Evolutionary conservation across 1,284 basidiomycete species (phyloP), one percentile per base, ranked within the genome.

Genomic region (Stereum hirsutum): DNA sequence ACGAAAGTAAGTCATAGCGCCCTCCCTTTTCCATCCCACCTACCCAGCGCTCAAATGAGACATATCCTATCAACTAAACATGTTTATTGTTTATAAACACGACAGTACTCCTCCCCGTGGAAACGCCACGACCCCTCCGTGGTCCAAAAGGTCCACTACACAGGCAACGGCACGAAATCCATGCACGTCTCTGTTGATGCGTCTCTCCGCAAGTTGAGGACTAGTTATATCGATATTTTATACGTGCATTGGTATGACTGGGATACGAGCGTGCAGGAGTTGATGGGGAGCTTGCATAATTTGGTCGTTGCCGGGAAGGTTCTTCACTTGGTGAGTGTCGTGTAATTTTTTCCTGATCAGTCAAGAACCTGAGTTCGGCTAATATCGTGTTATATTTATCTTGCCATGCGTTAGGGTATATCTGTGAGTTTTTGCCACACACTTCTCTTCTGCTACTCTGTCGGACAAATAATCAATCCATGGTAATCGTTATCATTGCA

Each of bases 241-340:
- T 71, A 70, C 50, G 49, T 70, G 14, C 64, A 70, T 48, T 65
- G 56, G 60, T 73, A 63, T 63, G 66, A 74, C 49, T 72, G 56
- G 50, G 55, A 54, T 7, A 69, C 66, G 7, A 54, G 58, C 8
- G 56, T 75, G 26, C 67, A 71, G 47, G 73, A 75, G 50, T 57
- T 75, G 35, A 71, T 77, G 72, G 65, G 70, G 43, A 61, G 64
- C 20, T 61, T 76, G 28, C 69, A 76, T 49, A 53, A 54, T 48
- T 60, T 73, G 23, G 66, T 74, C 27, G 52, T 48, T 7, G 47
- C 57, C 7, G 63, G 69, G 17, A 71, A 72, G 49, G 69, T 74
- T 2, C 55, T 73, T 2, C 72, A 74, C 49, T 57, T 72, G 46
- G 67, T 55, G 52, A 46, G 28, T 52, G 39, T 12, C n/a, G n/a